These are phyloP conservation scores for Arthrobotrys musiformis DNA, from an alignment of 2,329 filamentous ascomycete species.

Conservation along the genomic window DNA sequence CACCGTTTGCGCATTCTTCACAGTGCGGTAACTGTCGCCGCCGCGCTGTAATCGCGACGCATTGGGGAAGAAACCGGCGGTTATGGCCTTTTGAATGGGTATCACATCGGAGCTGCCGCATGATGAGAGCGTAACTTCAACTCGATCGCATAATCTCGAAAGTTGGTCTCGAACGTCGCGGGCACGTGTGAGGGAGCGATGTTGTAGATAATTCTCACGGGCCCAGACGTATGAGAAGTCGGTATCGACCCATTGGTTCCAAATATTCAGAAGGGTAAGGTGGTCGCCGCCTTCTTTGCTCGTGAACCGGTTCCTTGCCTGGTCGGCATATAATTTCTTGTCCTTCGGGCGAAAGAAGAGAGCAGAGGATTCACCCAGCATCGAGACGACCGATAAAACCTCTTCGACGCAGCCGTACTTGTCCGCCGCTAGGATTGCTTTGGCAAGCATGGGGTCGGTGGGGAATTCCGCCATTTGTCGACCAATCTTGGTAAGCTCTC, in stretches of 20 bases:
- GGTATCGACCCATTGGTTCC: constrained; percentile 92
- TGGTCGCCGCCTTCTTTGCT: constrained; percentile 92
- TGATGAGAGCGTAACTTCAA: constrained; percentile 79
- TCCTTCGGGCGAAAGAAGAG: constrained; percentile 96
- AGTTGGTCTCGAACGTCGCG: constrained; percentile 94
- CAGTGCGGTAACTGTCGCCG: constrained; percentile 87
- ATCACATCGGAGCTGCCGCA: constrained; percentile 75
- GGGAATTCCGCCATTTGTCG: constrained; percentile 96
- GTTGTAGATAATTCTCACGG: constrained; percentile 92
- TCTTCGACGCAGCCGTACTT: constrained; percentile 94
- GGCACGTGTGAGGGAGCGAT: constrained; percentile 85
- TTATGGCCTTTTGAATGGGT: constrained; percentile 87
- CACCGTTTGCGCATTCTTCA: constrained; percentile 89
- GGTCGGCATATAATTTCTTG: constrained; percentile 95
- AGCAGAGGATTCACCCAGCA: constrained; percentile 87
- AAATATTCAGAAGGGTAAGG: constrained; percentile 87
- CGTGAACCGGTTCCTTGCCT: constrained; percentile 86
- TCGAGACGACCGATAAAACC: constrained; percentile 89
- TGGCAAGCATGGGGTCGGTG: constrained; percentile 89
- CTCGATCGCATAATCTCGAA: constrained; percentile 88
- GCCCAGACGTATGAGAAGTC: constrained; percentile 90
- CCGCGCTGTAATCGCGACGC: constrained; percentile 83
- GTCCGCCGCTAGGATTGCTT: constrained; percentile 86
- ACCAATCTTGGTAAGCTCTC: constrained; percentile 88
- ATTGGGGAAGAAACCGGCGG: constrained; percentile 93